A percentile compares a stretch with the other conserved stretches of the same genome.
Evolutionary conservation across 345 rosid species (phyloP).

Genomic region (Brassica carinata): DNA sequence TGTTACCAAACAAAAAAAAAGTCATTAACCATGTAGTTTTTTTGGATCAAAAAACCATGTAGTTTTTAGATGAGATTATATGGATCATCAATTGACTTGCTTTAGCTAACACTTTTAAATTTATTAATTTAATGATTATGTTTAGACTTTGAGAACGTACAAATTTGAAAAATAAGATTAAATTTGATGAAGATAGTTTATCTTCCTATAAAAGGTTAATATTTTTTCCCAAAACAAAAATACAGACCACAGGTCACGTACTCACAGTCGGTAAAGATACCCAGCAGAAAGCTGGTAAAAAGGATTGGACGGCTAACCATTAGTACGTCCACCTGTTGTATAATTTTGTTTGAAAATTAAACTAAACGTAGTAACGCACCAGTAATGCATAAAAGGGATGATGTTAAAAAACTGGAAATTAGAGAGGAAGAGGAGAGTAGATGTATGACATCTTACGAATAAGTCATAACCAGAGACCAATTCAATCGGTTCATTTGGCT

Average conservation of each 20-base stretch:
- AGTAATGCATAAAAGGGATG: not conserved
- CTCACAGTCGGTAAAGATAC: slow-evolving; percentile 26
- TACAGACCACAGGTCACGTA: not conserved
- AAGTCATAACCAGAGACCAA: not conserved
- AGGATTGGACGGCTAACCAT: slow-evolving; percentile 28
- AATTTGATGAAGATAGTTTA: not conserved
- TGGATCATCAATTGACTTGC: not conserved
- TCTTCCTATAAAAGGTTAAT: not conserved
- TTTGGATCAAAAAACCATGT: not conserved
- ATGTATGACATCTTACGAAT: not conserved
- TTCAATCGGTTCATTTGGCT: not conserved
- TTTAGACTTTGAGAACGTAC: not conserved
- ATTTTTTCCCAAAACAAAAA: not conserved
- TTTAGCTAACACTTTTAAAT: not conserved
- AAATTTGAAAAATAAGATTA: not conserved
- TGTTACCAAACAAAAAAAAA: too few relatives aligned
- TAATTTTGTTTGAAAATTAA: not conserved
- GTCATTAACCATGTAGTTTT: too few relatives aligned
- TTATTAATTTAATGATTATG: not conserved
- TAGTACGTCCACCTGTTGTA: not conserved
- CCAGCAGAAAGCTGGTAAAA: slow-evolving; percentile 30
- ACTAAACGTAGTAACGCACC: not conserved
- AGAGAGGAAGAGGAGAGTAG: not conserved
- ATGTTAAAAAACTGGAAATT: not conserved
- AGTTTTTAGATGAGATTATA: not conserved